A percentile compares a stretch with the other conserved stretches of the same genome.
Conservation (phyloP, 805 yeast species). For the Saccharomyces eubayanus region DNA sequence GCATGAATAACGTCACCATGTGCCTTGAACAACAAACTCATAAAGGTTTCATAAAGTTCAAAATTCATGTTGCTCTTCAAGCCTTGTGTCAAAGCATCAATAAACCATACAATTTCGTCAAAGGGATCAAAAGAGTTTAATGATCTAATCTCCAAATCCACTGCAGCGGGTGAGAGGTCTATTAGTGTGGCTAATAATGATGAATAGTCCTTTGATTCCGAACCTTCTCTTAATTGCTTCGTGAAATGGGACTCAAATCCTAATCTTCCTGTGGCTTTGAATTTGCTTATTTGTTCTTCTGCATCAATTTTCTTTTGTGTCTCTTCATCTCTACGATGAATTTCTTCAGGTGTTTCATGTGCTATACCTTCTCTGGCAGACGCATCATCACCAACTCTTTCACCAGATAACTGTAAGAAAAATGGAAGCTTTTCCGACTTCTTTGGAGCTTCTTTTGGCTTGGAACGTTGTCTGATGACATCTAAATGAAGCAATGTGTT, state of each 20-base stretch:
- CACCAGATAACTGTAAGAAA: conserved; percentile 63
- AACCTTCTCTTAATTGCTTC: conserved; percentile 47
- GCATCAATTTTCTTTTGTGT: conserved; percentile 15
- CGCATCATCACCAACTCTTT: conserved; percentile 64
- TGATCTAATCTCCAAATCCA: conserved; percentile 84
- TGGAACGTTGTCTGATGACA: conserved; percentile 74
- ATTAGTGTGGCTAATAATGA: conserved; percentile 50
- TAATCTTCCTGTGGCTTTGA: conserved; percentile 27
- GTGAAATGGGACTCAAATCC: conserved; percentile 73
- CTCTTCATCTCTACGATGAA: conserved; percentile 10
- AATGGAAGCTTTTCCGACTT: conserved; percentile 76
- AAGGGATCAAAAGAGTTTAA: conserved; percentile 59
- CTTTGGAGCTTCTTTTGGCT: conserved; percentile 82
- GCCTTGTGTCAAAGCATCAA: conserved; percentile 60
- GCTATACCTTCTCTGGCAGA: conserved; percentile 33
- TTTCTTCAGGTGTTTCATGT: conserved; percentile 17
- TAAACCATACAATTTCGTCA: conserved; percentile 54
- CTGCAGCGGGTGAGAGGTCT: conserved; percentile 59
- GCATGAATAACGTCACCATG: conserved; percentile 73
- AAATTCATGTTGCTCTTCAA: conserved; percentile 47
- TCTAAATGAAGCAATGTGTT: conserved; percentile 75
- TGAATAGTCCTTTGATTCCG: conserved; percentile 34
- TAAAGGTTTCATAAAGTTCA: conserved; percentile 77
- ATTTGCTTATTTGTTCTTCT: conserved; percentile 24
- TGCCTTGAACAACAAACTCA: conserved; percentile 59